Conservation (phyloP, 164 flowering plant genomes). For the Aristolochia californica region DNA sequence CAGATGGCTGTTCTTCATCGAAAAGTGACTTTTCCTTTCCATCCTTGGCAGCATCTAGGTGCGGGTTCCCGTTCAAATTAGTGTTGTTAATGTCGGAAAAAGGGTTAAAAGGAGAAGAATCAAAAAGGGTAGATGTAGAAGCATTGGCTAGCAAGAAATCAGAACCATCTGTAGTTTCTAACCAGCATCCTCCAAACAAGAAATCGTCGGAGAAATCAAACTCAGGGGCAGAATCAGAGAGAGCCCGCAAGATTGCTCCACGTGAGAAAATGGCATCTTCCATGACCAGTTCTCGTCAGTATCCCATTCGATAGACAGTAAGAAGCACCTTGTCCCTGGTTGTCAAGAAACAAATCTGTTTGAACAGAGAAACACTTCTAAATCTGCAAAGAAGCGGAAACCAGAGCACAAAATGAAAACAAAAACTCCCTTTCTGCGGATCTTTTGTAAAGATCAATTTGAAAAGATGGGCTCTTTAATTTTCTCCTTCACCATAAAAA, state of each 20-base stretch:
- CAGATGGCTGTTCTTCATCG: slow-evolving; percentile 13
- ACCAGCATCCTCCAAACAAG: slow-evolving; percentile 71
- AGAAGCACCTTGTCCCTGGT: background rate
- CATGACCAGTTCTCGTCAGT: slow-evolving; percentile 30
- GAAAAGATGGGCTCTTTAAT: background rate
- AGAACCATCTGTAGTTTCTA: slow-evolving; percentile 48
- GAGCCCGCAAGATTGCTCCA: slow-evolving; percentile 21
- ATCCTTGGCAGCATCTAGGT: slow-evolving; percentile 18
- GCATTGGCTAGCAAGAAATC: slow-evolving; percentile 37
- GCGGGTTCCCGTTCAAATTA: slow-evolving; percentile 9
- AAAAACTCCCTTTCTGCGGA: background rate
- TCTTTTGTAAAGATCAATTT: no score
- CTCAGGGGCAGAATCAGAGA: slow-evolving; percentile 19
- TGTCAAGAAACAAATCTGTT: background rate
- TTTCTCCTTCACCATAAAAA: background rate
- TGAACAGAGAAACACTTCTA: background rate
- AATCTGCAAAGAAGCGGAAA: background rate
- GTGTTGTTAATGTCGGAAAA: slow-evolving; percentile 20
- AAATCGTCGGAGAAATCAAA: slow-evolving; percentile 60
- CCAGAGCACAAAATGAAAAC: background rate
- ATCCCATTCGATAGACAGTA: slow-evolving; percentile 2
- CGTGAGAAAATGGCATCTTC: slow-evolving; percentile 38
- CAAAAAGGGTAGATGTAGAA: slow-evolving; percentile 28
- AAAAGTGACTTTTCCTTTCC: slow-evolving; percentile 21
- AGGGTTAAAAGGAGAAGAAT: slow-evolving; percentile 28